Evolutionary conservation across 2,329 filamentous ascomycete genomes (phyloP), one percentile per base, ranked within the genome.

Genomic region (Dactylonectria estremocensis): DNA sequence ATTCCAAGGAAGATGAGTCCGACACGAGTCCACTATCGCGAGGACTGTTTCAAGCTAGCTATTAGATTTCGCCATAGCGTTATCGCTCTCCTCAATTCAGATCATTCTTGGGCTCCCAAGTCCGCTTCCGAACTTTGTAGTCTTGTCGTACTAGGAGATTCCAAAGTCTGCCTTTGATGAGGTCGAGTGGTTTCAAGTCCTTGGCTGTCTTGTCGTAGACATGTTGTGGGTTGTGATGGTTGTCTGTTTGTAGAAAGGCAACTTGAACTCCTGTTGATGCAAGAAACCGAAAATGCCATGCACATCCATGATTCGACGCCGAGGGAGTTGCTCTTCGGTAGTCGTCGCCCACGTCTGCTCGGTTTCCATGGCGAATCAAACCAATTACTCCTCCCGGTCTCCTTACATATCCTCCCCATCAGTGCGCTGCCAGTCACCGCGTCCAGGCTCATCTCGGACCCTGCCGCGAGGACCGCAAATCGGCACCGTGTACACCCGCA

Each of bases 51-150:
- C 77, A 77, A 78, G 77, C 77, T 77, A 77, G 77, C 76, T 78
- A 77, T 78, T 78, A 77, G 76, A 78, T 77, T 78, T 78, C 77
- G 76, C 77, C 74, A 77, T 78, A 77, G 77, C 77, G 72, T 78
- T 73, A 74, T 77, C 75, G 77, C 77, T 78, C 76, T 77, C 72
- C 58, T 76, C 74, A 76, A 76, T 74, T 76, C 72, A 74, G 74
- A 71, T 71, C 69, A 67, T 74, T 69, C 67, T 69, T 65, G 58
- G 69, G 69, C 66, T 72, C 57, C 50, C 71, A 71, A 75, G 59
- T 76, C 71, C 74, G 73, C 71, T 75, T 76, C 69, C 69, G 73
- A 73, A 70, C 66, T 72, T 74, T 61, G 66, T 61, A 56, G 64
- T 58, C 64, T 68, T 71, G 68, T 43, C 62, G 49, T 73, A 70